Conservation (phyloP, 192 early-diverging fungal species). For the Coemansia pectinata region DNA sequence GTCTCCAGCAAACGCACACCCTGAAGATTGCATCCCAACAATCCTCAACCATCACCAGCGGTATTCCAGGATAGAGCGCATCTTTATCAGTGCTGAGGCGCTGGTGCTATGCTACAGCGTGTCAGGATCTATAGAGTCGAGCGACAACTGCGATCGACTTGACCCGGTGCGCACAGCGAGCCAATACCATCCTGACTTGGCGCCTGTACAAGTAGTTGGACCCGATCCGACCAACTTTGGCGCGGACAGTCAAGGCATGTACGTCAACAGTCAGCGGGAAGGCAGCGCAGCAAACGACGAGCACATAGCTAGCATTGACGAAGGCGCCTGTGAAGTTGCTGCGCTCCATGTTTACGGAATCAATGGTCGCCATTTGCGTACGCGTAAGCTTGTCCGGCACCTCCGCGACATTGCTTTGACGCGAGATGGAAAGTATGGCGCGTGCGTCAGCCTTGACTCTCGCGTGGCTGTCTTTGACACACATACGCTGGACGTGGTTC, state of each 20-base stretch:
- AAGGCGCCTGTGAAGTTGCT: conserved; percentile 24
- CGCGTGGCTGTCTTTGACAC: conserved; percentile 44
- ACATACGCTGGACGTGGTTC: conserved; percentile 29
- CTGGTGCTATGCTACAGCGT: conserved; percentile 44
- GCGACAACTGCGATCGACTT: conserved; percentile 19
- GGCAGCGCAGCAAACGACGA: neutral
- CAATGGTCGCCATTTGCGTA: conserved; percentile 47
- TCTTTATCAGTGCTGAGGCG: conserved; percentile 33
- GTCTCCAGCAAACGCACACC: neutral
- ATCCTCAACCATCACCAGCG: conserved; percentile 11
- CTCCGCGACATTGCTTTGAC: conserved; percentile 49
- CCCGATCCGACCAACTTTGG: neutral
- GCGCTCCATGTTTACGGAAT: conserved; percentile 41
- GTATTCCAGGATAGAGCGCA: conserved; percentile 36
- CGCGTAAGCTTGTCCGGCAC: conserved; percentile 38
- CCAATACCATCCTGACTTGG: neutral
- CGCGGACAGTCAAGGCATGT: neutral
- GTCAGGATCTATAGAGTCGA: conserved; percentile 15
- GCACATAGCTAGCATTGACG: neutral
- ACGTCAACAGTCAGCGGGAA: neutral
- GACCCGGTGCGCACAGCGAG: conserved; percentile 24
- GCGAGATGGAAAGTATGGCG: conserved; percentile 34
- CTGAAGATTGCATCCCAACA: conserved; percentile 15
- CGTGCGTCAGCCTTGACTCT: conserved; percentile 40
- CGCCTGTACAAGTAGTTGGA: neutral